Percentiles rank a stretch among this genome's conserved stretches.
Conservation (phyloP, 257 asterid genomes). For the Solanum paucissectum region DNA sequence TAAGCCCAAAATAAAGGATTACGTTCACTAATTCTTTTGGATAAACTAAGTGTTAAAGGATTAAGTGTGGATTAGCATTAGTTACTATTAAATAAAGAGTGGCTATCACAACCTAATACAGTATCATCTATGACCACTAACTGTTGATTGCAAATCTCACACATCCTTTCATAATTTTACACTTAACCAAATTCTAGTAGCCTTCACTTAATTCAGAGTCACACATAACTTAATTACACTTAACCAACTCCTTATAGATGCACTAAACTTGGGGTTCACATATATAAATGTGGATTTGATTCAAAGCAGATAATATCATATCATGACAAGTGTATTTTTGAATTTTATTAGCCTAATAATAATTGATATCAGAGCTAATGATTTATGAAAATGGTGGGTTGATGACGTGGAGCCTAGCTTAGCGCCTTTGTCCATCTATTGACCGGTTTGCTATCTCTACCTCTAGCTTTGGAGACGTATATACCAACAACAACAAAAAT, state of each 20-base stretch:
- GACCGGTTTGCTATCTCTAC: background rate
- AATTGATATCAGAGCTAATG: too few species aligned
- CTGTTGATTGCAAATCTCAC: slow-evolving; percentile 5
- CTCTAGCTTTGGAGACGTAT: background rate
- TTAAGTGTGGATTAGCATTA: background rate
- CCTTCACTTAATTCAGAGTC: background rate
- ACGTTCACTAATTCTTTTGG: background rate
- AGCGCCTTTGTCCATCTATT: background rate
- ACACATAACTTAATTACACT: too few species aligned
- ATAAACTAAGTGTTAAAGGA: background rate
- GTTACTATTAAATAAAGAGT: background rate
- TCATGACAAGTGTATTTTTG: background rate
- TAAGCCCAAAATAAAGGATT: background rate
- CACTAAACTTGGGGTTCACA: background rate
- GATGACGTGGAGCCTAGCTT: background rate
- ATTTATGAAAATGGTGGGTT: too few species aligned
- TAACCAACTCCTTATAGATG: too few species aligned
- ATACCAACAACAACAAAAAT: background rate
- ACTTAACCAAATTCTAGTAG: background rate
- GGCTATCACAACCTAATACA: background rate
- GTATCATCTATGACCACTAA: slow-evolving; percentile 6
- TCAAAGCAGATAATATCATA: background rate
- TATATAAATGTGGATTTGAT: background rate
- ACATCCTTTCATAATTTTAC: background rate
- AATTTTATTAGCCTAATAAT: too few species aligned